Evolutionary conservation across 768 basidiomycete genomes (phyloP).

Genomic region (Gautieria morchelliformis): DNA sequence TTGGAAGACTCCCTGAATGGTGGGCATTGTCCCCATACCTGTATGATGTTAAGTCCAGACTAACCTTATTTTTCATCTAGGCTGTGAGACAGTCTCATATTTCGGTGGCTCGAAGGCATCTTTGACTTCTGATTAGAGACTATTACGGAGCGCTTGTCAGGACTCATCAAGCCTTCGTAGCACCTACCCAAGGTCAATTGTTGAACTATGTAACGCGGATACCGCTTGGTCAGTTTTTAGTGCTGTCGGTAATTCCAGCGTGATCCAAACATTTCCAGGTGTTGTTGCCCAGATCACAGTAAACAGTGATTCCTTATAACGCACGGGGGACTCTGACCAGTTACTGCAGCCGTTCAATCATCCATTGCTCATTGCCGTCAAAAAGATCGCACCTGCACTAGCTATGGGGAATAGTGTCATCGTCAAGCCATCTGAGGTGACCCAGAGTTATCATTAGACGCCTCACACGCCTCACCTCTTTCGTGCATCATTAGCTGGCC

Average conservation of each 20-base stretch:
- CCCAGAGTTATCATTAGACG: constrained; percentile 9
- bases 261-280: constrained; percentile 18
- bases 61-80: not conserved
- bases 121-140: constrained; percentile 32
- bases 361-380: constrained; percentile 78
- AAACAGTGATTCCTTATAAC: not conserved
- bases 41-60: not conserved
- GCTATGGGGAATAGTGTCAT: constrained; percentile 80
- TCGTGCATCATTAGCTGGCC: constrained; percentile 39
- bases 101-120: not conserved
- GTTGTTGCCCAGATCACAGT: constrained; percentile 88
- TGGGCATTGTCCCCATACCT: constrained; percentile 16
- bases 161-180: constrained; percentile 58
- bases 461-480: not conserved
- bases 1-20: constrained; percentile 77
- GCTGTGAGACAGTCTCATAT: not conserved
- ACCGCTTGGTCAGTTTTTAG: constrained; percentile 39
- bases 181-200: constrained; percentile 71
- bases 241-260: not conserved
- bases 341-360: constrained; percentile 71
- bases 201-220: constrained; percentile 73
- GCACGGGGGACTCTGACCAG: not conserved
- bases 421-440: constrained; percentile 73
- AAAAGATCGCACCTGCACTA: constrained; percentile 80
- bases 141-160: constrained; percentile 70